Percentiles rank a stretch among this genome's conserved stretches.
Conservation (phyloP, 2,329 filamentous ascomycete species). For the Penicillium decumbens region DNA sequence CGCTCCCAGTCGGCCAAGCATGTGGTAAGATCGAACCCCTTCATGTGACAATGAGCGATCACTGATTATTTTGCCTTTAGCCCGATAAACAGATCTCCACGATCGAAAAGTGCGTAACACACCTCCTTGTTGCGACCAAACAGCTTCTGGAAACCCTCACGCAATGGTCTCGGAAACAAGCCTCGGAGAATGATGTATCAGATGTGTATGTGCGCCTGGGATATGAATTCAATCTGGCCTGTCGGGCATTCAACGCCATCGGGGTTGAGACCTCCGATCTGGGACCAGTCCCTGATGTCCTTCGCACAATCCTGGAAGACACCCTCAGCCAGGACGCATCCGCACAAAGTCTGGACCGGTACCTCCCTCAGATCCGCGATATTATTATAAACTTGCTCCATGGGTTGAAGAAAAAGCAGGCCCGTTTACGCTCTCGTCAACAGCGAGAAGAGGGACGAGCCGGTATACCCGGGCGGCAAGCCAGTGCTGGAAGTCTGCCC, state of each 20-base stretch:
- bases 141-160: constrained; percentile 95
- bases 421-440: constrained; percentile 64
- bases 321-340: constrained; percentile 96
- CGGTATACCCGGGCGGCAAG: constrained; percentile 37
- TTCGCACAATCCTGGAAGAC: constrained; percentile 87
- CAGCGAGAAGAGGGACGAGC: constrained; percentile 47
- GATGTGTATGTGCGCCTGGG: constrained; percentile 96
- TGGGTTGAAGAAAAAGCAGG: constrained; percentile 94
- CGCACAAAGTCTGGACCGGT: constrained; percentile 86
- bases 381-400: constrained; percentile 98
- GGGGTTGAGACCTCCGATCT: constrained; percentile 92
- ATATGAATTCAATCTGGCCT: constrained; percentile 99
- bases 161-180: constrained; percentile 90
- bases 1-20: constrained; percentile 56
- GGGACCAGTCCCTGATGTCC: constrained; percentile 86
- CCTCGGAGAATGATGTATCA: constrained; percentile 90
- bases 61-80: constrained; percentile 38
- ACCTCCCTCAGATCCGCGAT: constrained; percentile 88
- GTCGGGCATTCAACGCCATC: constrained; percentile 91
- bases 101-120: constrained; percentile 98
- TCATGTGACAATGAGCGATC: not conserved
- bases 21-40: constrained; percentile 42
- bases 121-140: constrained; percentile 95
- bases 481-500: constrained; percentile 45
- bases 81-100: constrained; percentile 77